A percentile compares a stretch with the other conserved stretches of the same genome.
Evolutionary conservation across 176 grass and related monocot genomes (phyloP).

Genomic region (Oropetium thomaeum): DNA sequence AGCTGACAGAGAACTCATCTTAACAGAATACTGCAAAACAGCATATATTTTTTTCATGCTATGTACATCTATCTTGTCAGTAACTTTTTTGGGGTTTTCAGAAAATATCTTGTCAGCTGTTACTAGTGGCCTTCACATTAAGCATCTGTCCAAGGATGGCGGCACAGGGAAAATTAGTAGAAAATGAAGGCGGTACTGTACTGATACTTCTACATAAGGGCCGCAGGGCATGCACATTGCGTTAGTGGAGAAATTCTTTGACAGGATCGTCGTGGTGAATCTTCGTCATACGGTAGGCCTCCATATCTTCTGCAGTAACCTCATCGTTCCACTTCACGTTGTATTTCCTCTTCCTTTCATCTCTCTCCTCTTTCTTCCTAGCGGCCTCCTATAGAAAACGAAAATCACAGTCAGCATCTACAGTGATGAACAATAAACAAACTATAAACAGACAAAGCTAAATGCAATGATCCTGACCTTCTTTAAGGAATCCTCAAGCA

Average conservation of each 20-base stretch:
- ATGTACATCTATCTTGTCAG: not conserved
- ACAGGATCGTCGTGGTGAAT: conserved; percentile 85
- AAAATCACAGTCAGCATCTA: conserved; percentile 35
- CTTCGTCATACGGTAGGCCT: conserved; percentile 88
- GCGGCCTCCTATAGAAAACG: conserved; percentile 55
- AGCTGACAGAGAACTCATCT: too few relatives aligned
- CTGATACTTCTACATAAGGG: not conserved
- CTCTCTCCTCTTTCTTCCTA: conserved; percentile 79
- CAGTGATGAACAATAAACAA: not conserved
- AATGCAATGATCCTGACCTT: conserved; percentile 46
- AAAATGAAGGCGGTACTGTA: not conserved
- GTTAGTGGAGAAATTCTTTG: conserved; percentile 64
- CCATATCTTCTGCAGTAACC: conserved; percentile 94
- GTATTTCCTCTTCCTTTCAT: conserved; percentile 95
- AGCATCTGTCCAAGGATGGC: not conserved
- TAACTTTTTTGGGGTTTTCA: not conserved
- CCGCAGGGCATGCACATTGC: not conserved
- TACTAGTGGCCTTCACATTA: too few relatives aligned
- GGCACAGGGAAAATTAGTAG: not conserved
- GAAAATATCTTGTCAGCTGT: too few relatives aligned
- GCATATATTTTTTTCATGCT: not conserved
- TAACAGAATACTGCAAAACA: not conserved
- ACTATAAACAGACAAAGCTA: not conserved
- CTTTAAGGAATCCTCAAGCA: conserved; percentile 82
- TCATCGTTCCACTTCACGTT: conserved; percentile 90